Evolutionary conservation across 345 rosid genomes (phyloP), one percentile per base, ranked within the genome.

Genomic region (Eucalyptus leucophloia): DNA sequence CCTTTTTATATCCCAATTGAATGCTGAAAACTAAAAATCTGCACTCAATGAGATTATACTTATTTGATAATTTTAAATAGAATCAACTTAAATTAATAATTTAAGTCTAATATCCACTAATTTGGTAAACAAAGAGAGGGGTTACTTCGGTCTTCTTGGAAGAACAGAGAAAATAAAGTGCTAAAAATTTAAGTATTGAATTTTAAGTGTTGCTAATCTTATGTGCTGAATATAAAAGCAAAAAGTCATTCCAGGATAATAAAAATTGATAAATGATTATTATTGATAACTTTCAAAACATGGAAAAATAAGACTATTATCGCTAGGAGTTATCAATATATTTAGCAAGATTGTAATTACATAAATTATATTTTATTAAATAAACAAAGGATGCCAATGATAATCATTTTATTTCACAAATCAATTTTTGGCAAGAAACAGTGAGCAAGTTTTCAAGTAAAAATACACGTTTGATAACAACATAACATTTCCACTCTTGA

Each of bases 401-500:
- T 49, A 12, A 49, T 2, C 2, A 49, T 49, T 49, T 49, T 0
- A 12, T 49, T 49, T 2, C 50, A 49, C 12, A 49, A 49, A 49
- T 12, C 50, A 49, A 12, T 49, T 49, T 49, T 49, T 49, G 15
- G 50, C 15, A 3, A 49, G 50, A 49, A 49, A 12, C 15, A 1
- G 5, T 49, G 5, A 49, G 2, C 0, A 2, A 12, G 49, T 12
- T 49, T 49, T 4, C 4, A 4, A 49, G 4, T 12, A 49, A 49
- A 49, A 49, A 49, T 4, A 49, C 5, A 2, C 5, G 5, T 17
- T 53, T 53, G 24, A 53, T 53, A 53, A 53, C 4, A 1, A 47
- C 2, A 5, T 1, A 12, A 26, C 4, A 49, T 49, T 49, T 49
- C 2, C 12, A 1, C 4, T 49, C 1, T 49, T 0, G 1, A 4